phyloP scores from a whole-genome alignment of 352 stramenopile genomes.

The Saprolegnia diclina region DNA sequence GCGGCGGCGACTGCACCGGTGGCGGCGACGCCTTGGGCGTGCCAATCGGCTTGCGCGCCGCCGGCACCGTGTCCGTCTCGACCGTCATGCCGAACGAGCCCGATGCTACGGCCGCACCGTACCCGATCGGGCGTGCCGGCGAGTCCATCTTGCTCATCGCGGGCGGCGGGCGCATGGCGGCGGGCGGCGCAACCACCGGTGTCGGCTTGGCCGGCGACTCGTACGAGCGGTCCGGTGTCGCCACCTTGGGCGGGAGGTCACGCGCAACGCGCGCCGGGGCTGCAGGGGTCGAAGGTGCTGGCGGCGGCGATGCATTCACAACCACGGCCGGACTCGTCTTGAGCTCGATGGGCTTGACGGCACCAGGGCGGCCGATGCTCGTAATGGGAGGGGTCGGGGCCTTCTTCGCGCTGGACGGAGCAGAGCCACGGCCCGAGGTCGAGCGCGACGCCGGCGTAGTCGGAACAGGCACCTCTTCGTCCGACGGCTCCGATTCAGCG shows the following conservation, averaged over 20 bases:
- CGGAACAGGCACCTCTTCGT: conserved; percentile 27
- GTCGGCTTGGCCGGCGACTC: conserved; percentile 4
- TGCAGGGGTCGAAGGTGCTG: not conserved
- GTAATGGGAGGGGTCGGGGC: conserved; percentile 51
- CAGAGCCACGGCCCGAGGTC: not conserved
- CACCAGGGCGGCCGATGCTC: conserved; percentile 62
- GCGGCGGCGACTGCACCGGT: conserved; percentile 27
- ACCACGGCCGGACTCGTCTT: conserved; percentile 37
- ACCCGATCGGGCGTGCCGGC: conserved; percentile 1
- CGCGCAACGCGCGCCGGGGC: not conserved
- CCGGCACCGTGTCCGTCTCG: not conserved
- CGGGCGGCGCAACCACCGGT: not conserved
- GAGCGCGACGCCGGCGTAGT: conserved; percentile 28
- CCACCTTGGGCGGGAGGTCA: conserved; percentile 28
- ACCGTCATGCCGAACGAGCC: conserved; percentile 10
- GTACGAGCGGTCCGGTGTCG: conserved; percentile 26
- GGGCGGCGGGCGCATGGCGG: not conserved
- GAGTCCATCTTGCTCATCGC: conserved; percentile 5
- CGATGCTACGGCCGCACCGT: not conserved
- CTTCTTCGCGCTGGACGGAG: conserved; percentile 63
- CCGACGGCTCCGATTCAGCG: conserved; percentile 23
- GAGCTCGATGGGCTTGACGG: conserved; percentile 72
- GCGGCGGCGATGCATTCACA: not conserved
- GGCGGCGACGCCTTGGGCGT: conserved; percentile 9
- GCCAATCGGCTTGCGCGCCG: conserved; percentile 4